Evolutionary conservation across 1,284 basidiomycete genomes (phyloP).

Genomic region (Ustilago cynodontis): DNA sequence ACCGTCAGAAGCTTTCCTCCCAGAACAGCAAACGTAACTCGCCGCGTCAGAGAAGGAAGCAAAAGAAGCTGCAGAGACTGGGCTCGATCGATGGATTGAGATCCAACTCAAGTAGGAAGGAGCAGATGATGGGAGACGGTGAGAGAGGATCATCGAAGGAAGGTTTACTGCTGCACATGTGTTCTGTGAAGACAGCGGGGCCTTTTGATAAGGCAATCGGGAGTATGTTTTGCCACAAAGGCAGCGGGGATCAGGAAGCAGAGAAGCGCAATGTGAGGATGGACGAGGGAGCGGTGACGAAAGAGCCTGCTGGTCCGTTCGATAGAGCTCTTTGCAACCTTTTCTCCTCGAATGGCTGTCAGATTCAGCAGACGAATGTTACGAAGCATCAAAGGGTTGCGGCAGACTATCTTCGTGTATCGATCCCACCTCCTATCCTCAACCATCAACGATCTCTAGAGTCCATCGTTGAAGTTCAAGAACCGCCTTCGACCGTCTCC

Average conservation of each 20-base stretch:
- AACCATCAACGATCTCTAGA: conserved; percentile 28
- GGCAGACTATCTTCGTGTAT: conserved; percentile 1
- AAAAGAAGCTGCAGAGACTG: conserved; percentile 10
- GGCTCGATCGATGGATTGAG: conserved; percentile 18
- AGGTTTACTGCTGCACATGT: conserved; percentile 4
- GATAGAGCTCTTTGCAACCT: neutral
- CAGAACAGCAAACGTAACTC: neutral
- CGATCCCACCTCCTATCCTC: neutral
- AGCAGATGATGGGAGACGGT: neutral
- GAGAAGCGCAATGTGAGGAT: neutral
- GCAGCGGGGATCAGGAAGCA: neutral
- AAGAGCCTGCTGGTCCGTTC: neutral
- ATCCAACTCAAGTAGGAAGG: neutral
- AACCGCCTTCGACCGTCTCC: conserved; percentile 11
- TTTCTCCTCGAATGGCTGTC: neutral
- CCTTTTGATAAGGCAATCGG: conserved; percentile 27
- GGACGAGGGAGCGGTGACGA: neutral
- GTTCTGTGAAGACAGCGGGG: neutral
- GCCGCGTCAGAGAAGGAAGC: neutral
- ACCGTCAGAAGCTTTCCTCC: neutral
- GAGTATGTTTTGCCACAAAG: conserved; percentile 10
- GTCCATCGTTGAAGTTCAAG: conserved; percentile 39
- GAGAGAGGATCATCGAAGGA: conserved; percentile 8
- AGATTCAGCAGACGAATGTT: neutral
- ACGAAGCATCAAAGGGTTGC: neutral